Conservation (phyloP, 192 early-diverging fungal species). For the Backusella psychrophila region DNA sequence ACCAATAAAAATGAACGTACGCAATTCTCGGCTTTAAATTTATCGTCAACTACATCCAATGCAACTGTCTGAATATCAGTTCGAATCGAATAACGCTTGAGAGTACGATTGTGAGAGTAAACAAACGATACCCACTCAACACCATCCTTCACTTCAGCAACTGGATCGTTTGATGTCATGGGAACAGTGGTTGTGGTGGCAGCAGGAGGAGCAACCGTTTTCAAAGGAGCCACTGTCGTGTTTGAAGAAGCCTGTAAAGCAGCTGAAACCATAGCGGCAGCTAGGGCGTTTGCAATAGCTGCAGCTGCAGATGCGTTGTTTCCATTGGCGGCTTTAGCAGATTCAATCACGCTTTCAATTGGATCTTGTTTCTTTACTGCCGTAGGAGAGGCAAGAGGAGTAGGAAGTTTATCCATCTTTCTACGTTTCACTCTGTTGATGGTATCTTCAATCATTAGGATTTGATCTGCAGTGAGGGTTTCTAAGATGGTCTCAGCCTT, state of each 20-base stretch:
- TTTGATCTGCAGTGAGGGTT: slow-evolving; percentile 19
- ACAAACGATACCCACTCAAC: slow-evolving; percentile 66
- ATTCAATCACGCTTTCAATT: slow-evolving; percentile 6
- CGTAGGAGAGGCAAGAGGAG: background rate
- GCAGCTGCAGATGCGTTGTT: slow-evolving; percentile 1
- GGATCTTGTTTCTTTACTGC: background rate
- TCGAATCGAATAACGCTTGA: slow-evolving; percentile 60
- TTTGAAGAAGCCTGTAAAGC: background rate
- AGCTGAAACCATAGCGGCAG: slow-evolving; percentile 14
- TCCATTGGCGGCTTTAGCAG: background rate
- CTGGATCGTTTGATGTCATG: slow-evolving; percentile 21
- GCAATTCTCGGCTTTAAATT: slow-evolving; percentile 75
- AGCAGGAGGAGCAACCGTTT: background rate
- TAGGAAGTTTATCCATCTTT: slow-evolving; percentile 18
- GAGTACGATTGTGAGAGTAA: slow-evolving; percentile 66
- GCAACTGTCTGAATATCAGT: slow-evolving; percentile 69
- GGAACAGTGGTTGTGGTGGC: background rate
- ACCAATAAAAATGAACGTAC: slow-evolving; percentile 39
- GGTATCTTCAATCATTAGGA: slow-evolving; percentile 20
- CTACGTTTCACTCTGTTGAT: slow-evolving; percentile 22
- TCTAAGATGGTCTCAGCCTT: slow-evolving; percentile 24
- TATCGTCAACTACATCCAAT: slow-evolving; percentile 41
- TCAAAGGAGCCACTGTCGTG: slow-evolving; percentile 6
- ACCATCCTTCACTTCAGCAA: slow-evolving; percentile 42
- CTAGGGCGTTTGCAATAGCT: slow-evolving; percentile 20